A percentile compares a stretch with the other conserved stretches of the same genome.
These are phyloP conservation scores for Fragaria iinumae DNA, from an alignment of 306 rosid genomes.

Conservation along the genomic window DNA sequence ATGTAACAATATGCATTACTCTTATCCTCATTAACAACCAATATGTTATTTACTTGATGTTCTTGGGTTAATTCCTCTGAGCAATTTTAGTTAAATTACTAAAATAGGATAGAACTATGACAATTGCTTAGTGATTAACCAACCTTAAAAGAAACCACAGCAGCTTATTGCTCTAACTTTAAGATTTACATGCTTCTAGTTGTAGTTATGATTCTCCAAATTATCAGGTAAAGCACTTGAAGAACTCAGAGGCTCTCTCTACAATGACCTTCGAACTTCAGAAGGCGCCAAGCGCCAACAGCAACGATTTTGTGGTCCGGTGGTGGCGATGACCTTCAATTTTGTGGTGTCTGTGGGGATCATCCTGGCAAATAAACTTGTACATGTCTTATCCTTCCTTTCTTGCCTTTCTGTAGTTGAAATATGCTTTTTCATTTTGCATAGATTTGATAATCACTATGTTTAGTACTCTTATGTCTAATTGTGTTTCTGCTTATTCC, in stretches of 20 bases:
- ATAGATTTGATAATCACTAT: not conserved
- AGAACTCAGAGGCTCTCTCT: constrained; percentile 14
- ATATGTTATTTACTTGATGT: not conserved
- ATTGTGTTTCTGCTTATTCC: constrained; percentile 13
- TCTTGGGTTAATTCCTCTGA: not conserved
- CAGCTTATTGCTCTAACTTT: not conserved
- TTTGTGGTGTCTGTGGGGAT: constrained; percentile 73
- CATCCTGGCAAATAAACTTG: constrained; percentile 80
- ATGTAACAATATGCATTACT: not conserved
- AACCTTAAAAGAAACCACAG: not conserved
- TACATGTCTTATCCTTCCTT: constrained; percentile 15
- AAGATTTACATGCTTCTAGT: not conserved
- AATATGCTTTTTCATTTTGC: not conserved
- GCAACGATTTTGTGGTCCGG: constrained; percentile 78
- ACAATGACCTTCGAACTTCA: constrained; percentile 74
- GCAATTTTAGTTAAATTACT: not conserved
- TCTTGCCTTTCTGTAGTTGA: not conserved
- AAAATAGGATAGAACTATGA: not conserved
- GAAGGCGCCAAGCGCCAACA: constrained; percentile 96
- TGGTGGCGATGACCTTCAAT: constrained; percentile 75
- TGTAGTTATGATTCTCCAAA: constrained; percentile 8
- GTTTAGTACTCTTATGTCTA: not conserved
- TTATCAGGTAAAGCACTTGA: constrained; percentile 77
- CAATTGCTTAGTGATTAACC: not conserved
- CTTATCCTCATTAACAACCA: not conserved